Evolutionary conservation across 257 asterid genomes (phyloP), one percentile per base, ranked within the genome.

Genomic region (Solanum lycopersicoides): DNA sequence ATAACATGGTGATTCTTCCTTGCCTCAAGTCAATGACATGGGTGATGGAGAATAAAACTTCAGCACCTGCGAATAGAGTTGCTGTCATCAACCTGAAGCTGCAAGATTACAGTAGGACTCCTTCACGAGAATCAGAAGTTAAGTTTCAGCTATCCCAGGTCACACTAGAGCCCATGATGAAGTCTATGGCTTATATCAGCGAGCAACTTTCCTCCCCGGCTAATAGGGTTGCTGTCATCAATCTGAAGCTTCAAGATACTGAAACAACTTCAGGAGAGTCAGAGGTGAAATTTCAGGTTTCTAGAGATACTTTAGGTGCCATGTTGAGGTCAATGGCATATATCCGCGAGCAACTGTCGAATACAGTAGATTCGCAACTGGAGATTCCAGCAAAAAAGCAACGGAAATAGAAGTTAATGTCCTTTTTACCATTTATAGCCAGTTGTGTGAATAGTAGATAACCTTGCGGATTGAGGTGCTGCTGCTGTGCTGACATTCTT

Each of bases 1-100:
- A 95, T 88, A 93, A 91, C 91, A 92, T 83, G 98, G 99, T 89
- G 90, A 91, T 89, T 66, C 96, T 95, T 89, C 98, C 98, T 87
- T 94, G 96, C 89, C 94, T 96, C 34, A 96, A 96, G 93, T 93
- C 98, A 77, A 95, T 96, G 99, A 95, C 99, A 76, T 96, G 99
- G 99, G 94, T 91, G 75, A 94, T 96, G 96, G 99, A 96, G 94
- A 94, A 93, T 87, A 96, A 94, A 91, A 91, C 88, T 91, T 92
- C 89, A 69, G 66, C 90, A 86, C 94, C 98, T 75, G 97, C 92
- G 59, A 88, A 93, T 88, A 93, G 92, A 92, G 92, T 94, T 56
- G 99, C 99, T 89, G 92, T 96, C 65, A 96, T 96, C 88, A 95
- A 89, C 89, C 93, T 96, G 89, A 96, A 96, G 98, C 89, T 95